Evolutionary conservation across 805 yeast genomes (phyloP).

Genomic region (Schwanniomyces sp.): DNA sequence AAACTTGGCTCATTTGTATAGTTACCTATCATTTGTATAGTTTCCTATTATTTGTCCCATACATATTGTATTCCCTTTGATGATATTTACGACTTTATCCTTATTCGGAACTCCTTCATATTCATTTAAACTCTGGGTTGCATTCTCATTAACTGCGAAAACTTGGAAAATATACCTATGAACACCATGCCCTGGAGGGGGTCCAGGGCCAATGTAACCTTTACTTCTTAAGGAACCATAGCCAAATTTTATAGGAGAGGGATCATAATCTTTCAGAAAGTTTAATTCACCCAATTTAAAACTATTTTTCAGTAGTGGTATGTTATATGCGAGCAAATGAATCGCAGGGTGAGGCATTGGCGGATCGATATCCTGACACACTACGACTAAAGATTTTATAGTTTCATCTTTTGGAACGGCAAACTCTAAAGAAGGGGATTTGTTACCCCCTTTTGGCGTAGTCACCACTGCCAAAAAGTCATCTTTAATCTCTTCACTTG

Average conservation of each 20-base stretch:
- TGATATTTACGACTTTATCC: neutral
- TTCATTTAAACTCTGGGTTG: slow-evolving; percentile 6
- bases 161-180: slow-evolving; percentile 14
- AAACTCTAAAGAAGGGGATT: slow-evolving; percentile 9
- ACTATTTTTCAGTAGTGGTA: slow-evolving; percentile 1
- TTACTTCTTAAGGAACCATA: neutral
- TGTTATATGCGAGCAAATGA: slow-evolving; percentile 11
- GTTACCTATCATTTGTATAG: neutral
- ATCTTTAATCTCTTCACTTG: slow-evolving; percentile 10
- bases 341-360: slow-evolving; percentile 11
- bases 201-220: slow-evolving; percentile 13
- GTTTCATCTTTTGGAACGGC: neutral
- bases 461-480: neutral
- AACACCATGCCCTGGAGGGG: slow-evolving; percentile 12
- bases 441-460: slow-evolving; percentile 3
- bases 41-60: neutral
- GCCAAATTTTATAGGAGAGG: slow-evolving; percentile 8
- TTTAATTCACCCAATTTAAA: slow-evolving; percentile 6
- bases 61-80: neutral
- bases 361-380: slow-evolving; percentile 13
- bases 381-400: slow-evolving; percentile 9
- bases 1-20: no score
- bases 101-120: neutral
- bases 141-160: slow-evolving; percentile 10
- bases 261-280: neutral